A percentile compares a stretch with the other conserved stretches of the same genome.
These are phyloP conservation scores for Podaxis sp. DNA, from an alignment of 768 basidiomycete genomes.

Conservation along the genomic window DNA sequence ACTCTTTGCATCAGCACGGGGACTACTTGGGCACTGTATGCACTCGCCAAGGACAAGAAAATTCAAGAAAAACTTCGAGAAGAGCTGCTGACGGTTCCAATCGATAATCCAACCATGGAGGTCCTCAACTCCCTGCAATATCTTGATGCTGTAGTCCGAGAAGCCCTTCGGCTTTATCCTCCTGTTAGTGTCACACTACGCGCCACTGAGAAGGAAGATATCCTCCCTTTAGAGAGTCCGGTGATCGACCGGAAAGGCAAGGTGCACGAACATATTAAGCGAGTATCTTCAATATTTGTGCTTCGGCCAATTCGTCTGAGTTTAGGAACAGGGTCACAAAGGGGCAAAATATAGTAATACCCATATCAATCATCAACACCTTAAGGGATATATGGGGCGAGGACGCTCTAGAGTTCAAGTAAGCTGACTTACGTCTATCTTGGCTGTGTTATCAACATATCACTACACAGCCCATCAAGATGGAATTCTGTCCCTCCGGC, in stretches of 20 bases:
- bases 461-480: constrained; percentile 44
- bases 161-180: constrained; percentile 45
- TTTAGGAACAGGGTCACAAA: constrained; percentile 23
- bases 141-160: constrained; percentile 52
- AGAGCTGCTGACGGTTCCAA: constrained; percentile 42
- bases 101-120: constrained; percentile 56
- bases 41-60: constrained; percentile 36
- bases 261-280: constrained; percentile 30
- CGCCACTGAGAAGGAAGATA: constrained; percentile 39
- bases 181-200: constrained; percentile 37
- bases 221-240: constrained; percentile 39
- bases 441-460: not conserved
- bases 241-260: constrained; percentile 35
- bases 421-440: constrained; percentile 9
- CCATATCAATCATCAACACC: constrained; percentile 43
- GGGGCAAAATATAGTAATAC: constrained; percentile 35
- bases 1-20: constrained; percentile 22
- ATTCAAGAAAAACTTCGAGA: constrained; percentile 47
- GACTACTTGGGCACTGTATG: constrained; percentile 48
- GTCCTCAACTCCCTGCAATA: constrained; percentile 53
- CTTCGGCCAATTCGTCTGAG: not conserved
- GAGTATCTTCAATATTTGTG: not conserved
- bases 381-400: constrained; percentile 49
- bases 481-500: constrained; percentile 43
- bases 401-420: constrained; percentile 53